These are phyloP conservation scores for Pterocarpus macrocarpus DNA, from an alignment of 306 rosid species.

Conservation along the genomic window DNA sequence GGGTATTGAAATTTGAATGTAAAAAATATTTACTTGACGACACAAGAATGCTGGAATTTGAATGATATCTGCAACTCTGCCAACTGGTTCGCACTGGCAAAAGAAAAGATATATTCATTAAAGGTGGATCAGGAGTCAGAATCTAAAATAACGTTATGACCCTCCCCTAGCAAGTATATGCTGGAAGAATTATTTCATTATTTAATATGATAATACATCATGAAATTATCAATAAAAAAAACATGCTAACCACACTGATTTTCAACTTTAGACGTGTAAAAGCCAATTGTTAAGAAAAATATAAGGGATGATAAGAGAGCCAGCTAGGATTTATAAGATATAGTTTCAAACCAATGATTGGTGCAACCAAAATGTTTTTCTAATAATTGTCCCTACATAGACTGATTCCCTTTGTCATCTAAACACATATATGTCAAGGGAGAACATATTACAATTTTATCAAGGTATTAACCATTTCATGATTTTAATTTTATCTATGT, in stretches of 20 bases:
- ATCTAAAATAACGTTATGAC: slow-evolving; percentile 14
- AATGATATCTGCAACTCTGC: slow-evolving; percentile 92
- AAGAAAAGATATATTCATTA: slow-evolving; percentile 35
- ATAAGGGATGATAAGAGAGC: slow-evolving; percentile 17
- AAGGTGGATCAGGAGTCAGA: slow-evolving; percentile 35
- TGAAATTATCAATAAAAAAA: slow-evolving; percentile 19
- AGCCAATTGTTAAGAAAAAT: slow-evolving; percentile 35
- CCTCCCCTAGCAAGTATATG: neutral
- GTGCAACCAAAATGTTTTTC: neutral
- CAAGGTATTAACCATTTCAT: slow-evolving; percentile 34
- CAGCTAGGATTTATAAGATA: slow-evolving; percentile 18
- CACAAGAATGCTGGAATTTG: slow-evolving; percentile 98
- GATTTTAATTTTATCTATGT: slow-evolving; percentile 1
- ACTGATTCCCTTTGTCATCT: slow-evolving; percentile 23
- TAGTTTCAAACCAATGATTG: slow-evolving; percentile 7
- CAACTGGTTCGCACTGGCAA: slow-evolving; percentile 89
- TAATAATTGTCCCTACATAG: neutral
- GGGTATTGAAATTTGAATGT: slow-evolving; percentile 22
- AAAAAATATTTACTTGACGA: slow-evolving; percentile 71
- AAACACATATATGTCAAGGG: neutral
- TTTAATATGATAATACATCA: slow-evolving; percentile 27
- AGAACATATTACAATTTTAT: slow-evolving; percentile 17
- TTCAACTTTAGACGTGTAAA: slow-evolving; percentile 13
- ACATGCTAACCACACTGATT: neutral
- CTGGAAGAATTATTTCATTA: slow-evolving; percentile 13